Evolutionary conservation across 805 yeast genomes (phyloP), one percentile per base, ranked within the genome.

Genomic region (Saccharomycopsis microspora): DNA sequence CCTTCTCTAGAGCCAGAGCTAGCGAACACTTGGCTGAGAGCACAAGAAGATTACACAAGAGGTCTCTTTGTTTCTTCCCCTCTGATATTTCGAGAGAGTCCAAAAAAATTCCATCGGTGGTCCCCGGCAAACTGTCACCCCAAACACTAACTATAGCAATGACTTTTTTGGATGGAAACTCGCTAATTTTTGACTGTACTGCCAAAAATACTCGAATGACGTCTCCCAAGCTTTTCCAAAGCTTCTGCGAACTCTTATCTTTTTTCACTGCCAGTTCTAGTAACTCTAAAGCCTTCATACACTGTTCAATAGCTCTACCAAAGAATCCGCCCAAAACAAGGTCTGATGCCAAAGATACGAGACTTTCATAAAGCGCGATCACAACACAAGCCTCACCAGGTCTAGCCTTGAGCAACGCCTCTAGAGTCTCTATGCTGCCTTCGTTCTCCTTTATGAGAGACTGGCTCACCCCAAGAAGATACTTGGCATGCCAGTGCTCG

Each of bases 221-320:
- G 48, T 78, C 83, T 27, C 78, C 73, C 11, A 83, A 64, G 0
- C 73, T 63, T 51, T 77, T 73, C 97, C 96, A 88, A 39, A 84
- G 58, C 44, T 70, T 72, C 39, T 72, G 76, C 0, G 83, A 70
- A 3, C 58, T 41, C 2, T 50, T 41, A 49, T 71, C 65, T 9
- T 61, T 56, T 1, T 57, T 51, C 28, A 72, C 63, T 0, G 78
- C 71, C 9, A 55, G 57, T 3, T 56, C 48, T 4, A 76, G 62
- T 11, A 70, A 64, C 1, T 66, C 69, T 4, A 84, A 62, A 0
- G 82, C 75, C 5, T 65, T 27, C 11, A 39, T 19, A 34, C 44
- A 11, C 11, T 32, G 8, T 38, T 47, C 63, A 3, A 61, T 45
- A 7, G 78, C 77, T 42, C 86, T 74, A 2, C 84, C 82, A 52